Percentiles rank a stretch among this genome's conserved stretches.
phyloP scores from a whole-genome alignment of 495 filamentous ascomycete species.

The Penicillium canescens region DNA sequence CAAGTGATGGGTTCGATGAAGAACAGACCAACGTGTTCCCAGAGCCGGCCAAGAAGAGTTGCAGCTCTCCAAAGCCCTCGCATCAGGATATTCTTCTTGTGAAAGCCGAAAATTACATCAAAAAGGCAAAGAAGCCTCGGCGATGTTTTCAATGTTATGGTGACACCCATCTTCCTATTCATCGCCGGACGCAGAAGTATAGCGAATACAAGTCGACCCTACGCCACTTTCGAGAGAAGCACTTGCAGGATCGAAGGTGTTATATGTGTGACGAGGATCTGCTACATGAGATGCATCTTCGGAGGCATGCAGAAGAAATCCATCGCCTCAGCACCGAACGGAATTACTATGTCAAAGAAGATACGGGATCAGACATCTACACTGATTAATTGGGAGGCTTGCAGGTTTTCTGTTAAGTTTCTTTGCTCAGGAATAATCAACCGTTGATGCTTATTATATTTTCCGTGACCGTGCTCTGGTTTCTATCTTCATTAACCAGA shows the following conservation, averaged over 20 bases:
- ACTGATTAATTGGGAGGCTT: no score
- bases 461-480: no score
- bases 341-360: slow-evolving; percentile 15
- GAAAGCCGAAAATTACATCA: slow-evolving; percentile 16
- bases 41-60: slow-evolving; percentile 15
- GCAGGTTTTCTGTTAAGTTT: no score
- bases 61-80: slow-evolving; percentile 8
- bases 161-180: slow-evolving; percentile 14
- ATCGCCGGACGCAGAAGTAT: slow-evolving; percentile 22
- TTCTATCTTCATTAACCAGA: no score
- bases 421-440: no score
- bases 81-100: slow-evolving; percentile 11
- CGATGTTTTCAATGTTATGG: slow-evolving; percentile 27
- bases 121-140: slow-evolving; percentile 16
- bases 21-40: slow-evolving; percentile 10
- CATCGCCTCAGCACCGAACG: slow-evolving; percentile 18
- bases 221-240: slow-evolving; percentile 24
- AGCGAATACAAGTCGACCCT: slow-evolving; percentile 21
- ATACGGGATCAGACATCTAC: slow-evolving; percentile 14
- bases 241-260: slow-evolving; percentile 26
- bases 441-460: no score
- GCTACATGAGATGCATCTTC: slow-evolving; percentile 30
- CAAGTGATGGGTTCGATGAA: slow-evolving; percentile 8
- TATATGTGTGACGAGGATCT: slow-evolving; percentile 22
- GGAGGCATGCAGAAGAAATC: slow-evolving; percentile 20